These are phyloP conservation scores for Aureobasidium mangrovei DNA, from an alignment of 2,329 filamentous ascomycete species.

Conservation along the genomic window DNA sequence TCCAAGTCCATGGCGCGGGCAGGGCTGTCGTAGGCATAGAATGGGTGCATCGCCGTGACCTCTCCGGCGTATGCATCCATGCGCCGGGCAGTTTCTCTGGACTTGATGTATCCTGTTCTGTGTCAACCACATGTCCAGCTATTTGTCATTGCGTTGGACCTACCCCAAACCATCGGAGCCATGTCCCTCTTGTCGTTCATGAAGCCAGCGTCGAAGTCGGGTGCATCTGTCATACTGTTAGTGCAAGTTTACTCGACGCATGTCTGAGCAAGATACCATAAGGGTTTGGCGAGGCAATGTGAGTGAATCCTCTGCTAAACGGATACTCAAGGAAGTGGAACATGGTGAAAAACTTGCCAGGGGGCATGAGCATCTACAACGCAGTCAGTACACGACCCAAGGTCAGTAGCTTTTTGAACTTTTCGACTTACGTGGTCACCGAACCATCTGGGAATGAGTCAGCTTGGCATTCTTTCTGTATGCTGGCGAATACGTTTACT, in stretches of 20 bases:
- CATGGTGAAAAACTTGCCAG: slow-evolving; percentile 76
- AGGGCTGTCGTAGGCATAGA: slow-evolving; percentile 61
- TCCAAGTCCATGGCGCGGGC: slow-evolving; percentile 66
- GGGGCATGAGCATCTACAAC: slow-evolving; percentile 48
- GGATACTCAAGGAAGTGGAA: slow-evolving; percentile 74
- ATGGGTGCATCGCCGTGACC: slow-evolving; percentile 57
- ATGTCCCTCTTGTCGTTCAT: slow-evolving; percentile 82
- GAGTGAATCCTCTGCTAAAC: slow-evolving; percentile 62
- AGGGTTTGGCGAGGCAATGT: slow-evolving; percentile 62
- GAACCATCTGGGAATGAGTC: slow-evolving; percentile 27
- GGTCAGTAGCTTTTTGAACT: not conserved
- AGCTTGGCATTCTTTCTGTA: not conserved
- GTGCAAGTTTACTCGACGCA: not conserved
- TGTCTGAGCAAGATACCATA: slow-evolving; percentile 39
- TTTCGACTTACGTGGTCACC: slow-evolving; percentile 22
- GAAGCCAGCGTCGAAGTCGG: slow-evolving; percentile 50
- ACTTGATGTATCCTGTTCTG: slow-evolving; percentile 56
- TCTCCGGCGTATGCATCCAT: slow-evolving; percentile 74
- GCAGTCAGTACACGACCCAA: slow-evolving; percentile 31
- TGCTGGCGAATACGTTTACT: slow-evolving; percentile 18
- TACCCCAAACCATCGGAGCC: slow-evolving; percentile 53
- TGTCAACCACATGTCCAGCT: slow-evolving; percentile 53
- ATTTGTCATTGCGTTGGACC: not conserved
- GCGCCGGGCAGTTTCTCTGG: slow-evolving; percentile 66
- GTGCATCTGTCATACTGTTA: not conserved